Percentiles rank a stretch among this genome's conserved stretches.
These are phyloP conservation scores for Kwoniella europaea DNA, from an alignment of 768 basidiomycete genomes.

Conservation along the genomic window DNA sequence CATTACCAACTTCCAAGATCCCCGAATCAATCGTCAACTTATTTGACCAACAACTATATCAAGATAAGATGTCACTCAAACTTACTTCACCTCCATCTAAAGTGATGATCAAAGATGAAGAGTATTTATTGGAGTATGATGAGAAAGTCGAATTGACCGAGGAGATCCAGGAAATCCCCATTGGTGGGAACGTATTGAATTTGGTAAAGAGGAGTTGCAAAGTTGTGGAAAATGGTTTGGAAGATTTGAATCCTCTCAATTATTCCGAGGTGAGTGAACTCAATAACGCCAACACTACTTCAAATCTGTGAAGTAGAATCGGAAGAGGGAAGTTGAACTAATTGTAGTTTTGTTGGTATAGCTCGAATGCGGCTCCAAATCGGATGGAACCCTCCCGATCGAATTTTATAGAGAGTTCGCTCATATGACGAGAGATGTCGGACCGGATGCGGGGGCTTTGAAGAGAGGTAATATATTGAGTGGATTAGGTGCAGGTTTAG, in stretches of 20 bases:
- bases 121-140: conserved; percentile 18
- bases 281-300: no score
- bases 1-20: neutral
- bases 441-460: conserved; percentile 23
- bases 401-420: conserved; percentile 20
- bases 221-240: conserved; percentile 17
- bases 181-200: neutral
- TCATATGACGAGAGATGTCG: conserved; percentile 20
- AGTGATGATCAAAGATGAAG: conserved; percentile 8
- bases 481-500: neutral
- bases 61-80: neutral
- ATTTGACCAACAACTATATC: neutral
- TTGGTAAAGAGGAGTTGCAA: neutral
- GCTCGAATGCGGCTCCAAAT: conserved; percentile 14
- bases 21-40: conserved; percentile 5
- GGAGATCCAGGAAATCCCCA: conserved; percentile 1
- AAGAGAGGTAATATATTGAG: conserved; percentile 13
- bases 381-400: conserved; percentile 7
- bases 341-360: neutral
- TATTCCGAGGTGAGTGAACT: conserved; percentile 25
- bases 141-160: conserved; percentile 16
- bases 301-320: no score
- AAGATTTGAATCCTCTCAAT: neutral
- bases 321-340: no score
- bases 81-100: neutral